A percentile compares a stretch with the other conserved stretches of the same genome.
phyloP scores from a whole-genome alignment of 1,139 yeast species.

The Pneumocystis sp. region DNA sequence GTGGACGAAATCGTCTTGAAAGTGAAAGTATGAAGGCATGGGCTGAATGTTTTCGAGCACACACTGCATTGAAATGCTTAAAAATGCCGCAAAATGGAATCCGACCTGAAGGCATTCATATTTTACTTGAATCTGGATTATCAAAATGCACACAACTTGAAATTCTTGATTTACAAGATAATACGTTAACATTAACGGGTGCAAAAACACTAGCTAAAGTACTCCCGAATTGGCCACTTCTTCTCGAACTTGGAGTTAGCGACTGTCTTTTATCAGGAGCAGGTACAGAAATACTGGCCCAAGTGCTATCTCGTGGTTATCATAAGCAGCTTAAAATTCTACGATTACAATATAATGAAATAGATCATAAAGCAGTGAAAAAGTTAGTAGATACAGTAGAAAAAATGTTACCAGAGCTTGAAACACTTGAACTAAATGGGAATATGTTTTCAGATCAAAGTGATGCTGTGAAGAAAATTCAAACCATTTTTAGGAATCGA shows the following conservation, averaged over 20 bases:
- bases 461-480: slow-evolving; percentile 39
- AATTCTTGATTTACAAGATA: slow-evolving; percentile 80
- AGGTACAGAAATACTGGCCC: slow-evolving; percentile 43
- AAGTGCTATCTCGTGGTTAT: slow-evolving; percentile 21
- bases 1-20: slow-evolving; percentile 93
- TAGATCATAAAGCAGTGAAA: slow-evolving; percentile 50
- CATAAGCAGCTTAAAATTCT: slow-evolving; percentile 38
- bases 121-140: slow-evolving; percentile 60
- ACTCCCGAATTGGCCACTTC: slow-evolving; percentile 39
- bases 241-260: slow-evolving; percentile 68
- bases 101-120: slow-evolving; percentile 79
- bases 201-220: slow-evolving; percentile 54
- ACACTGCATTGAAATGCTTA: slow-evolving; percentile 49
- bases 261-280: slow-evolving; percentile 73
- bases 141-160: slow-evolving; percentile 43
- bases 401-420: slow-evolving; percentile 45
- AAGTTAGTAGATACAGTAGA: slow-evolving; percentile 40
- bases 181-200: slow-evolving; percentile 79
- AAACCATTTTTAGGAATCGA: slow-evolving; percentile 50
- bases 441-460: slow-evolving; percentile 76
- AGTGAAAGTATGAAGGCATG: slow-evolving; percentile 63
- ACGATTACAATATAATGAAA: slow-evolving; percentile 79
- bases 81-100: slow-evolving; percentile 91
- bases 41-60: slow-evolving; percentile 62
- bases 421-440: slow-evolving; percentile 72